Conservation (phyloP, 2,329 filamentous ascomycete species). For the Bipolaris victoriae region DNA sequence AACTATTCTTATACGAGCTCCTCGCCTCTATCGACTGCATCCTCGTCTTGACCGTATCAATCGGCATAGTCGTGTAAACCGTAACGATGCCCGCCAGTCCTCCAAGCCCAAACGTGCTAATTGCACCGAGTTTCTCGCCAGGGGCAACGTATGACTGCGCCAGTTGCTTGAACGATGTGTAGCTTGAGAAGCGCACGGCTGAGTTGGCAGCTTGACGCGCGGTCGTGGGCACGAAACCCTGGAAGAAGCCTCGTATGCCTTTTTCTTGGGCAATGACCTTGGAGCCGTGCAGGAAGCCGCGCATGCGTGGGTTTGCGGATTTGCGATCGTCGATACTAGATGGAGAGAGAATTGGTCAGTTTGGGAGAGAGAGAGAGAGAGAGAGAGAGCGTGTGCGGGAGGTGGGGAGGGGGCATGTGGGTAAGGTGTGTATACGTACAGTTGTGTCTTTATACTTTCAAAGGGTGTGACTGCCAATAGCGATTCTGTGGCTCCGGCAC, state of each 20-base stretch:
- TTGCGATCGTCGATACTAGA: conserved; percentile 91
- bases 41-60: conserved; percentile 93
- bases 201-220: conserved; percentile 94
- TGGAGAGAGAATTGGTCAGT: not conserved
- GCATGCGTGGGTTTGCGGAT: conserved; percentile 80
- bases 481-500: conserved; percentile 92
- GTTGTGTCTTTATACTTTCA: conserved; percentile 96
- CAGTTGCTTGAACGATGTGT: conserved; percentile 87
- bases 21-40: conserved; percentile 96
- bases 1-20: conserved; percentile 81
- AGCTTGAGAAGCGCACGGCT: conserved; percentile 87
- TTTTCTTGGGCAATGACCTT: conserved; percentile 86
- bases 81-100: conserved; percentile 89
- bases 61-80: conserved; percentile 72
- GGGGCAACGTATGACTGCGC: conserved; percentile 91
- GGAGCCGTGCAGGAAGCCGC: conserved; percentile 89
- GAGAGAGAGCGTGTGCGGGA: not conserved
- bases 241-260: conserved; percentile 91
- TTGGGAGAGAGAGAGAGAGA: not conserved
- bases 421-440: conserved; percentile 52
- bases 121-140: conserved; percentile 88
- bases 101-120: conserved; percentile 89
- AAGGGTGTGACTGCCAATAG: conserved; percentile 93
- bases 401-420: not conserved
- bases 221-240: conserved; percentile 94